Evolutionary conservation across 805 yeast species (phyloP), one percentile per base, ranked within the genome.

Genomic region (Candida fluviatilis): DNA sequence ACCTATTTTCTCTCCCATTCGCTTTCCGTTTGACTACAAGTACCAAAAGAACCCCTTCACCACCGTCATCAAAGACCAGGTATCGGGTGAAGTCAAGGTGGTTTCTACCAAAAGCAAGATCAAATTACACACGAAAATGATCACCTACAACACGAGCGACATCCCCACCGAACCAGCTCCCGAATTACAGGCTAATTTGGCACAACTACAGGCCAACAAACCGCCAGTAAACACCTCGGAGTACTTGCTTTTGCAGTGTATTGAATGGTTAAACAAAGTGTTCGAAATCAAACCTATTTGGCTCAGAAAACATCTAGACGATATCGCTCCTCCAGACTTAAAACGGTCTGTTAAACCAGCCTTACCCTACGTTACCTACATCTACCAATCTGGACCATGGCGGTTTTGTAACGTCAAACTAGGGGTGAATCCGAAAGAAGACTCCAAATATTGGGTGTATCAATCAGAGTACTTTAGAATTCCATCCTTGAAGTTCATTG

Each of bases 321-420:
- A 73, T 51, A 64, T 80, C 36, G 64, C 80, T 3, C 82, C 86
- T 0, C 53, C 57, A 43, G 67, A 50, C 39, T 64, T 58, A 46
- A 63, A 58, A 49, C 57, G 58, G 52, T 78, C 52, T 46, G 53
- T 91, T 31, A 80, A 84, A 49, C 80, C 75, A 45, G 95, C 96
- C 0, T 58, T 93, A 35, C 95, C 98, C 0, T 82, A 85, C 55
- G 84, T 88, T 0, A 75, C 96, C 0, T 93, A 80, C 55, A 74
- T 87, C 30, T 84, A 80, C 55, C 78, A 84, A 26, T 84, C 84
- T 52, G 99, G 99, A 0, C 99, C 98, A 0, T 93, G 96, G 95
- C 73, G 98, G 50, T 88, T 87, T 42, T 78, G 93, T 8, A 88
- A 83, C 55, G 80, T 89, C 32, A 75, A 67, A 47, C 78, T 80